A percentile compares a stretch with the other conserved stretches of the same genome.
Evolutionary conservation across 2,329 filamentous ascomycete species (phyloP).

Genomic region (Cladophialophora chaetospira): DNA sequence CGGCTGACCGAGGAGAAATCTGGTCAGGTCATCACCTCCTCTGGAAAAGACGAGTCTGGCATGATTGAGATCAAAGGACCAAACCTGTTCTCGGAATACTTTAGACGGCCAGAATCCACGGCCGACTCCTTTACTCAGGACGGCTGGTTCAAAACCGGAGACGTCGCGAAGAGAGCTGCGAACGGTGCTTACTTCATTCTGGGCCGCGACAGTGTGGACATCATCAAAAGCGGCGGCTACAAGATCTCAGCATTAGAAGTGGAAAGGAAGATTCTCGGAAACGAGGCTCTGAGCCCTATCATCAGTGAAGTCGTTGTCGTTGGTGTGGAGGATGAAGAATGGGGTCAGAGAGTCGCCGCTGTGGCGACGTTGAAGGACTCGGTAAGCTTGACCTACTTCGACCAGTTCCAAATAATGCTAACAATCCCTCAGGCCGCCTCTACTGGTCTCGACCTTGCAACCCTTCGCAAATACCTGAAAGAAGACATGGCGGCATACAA

Average conservation of each 20-base stretch:
- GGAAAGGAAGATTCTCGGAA: slow-evolving; percentile 84
- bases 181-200: slow-evolving; percentile 92
- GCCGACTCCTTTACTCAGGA: slow-evolving; percentile 43
- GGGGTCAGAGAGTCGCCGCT: slow-evolving; percentile 93
- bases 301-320: slow-evolving; percentile 85
- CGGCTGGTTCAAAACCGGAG: slow-evolving; percentile 97
- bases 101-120: slow-evolving; percentile 33
- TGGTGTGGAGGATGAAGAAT: slow-evolving; percentile 79
- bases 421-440: background rate
- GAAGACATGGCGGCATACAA: slow-evolving; percentile 80
- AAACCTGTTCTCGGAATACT: slow-evolving; percentile 48
- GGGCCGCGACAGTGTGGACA: slow-evolving; percentile 83
- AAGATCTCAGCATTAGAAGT: slow-evolving; percentile 91
- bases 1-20: slow-evolving; percentile 48
- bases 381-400: slow-evolving; percentile 9
- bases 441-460: slow-evolving; percentile 18
- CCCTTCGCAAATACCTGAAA: slow-evolving; percentile 56
- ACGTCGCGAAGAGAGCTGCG: slow-evolving; percentile 80
- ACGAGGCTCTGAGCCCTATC: slow-evolving; percentile 59
- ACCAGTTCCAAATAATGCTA: background rate
- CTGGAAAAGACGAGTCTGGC: slow-evolving; percentile 41
- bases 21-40: slow-evolving; percentile 34
- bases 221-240: slow-evolving; percentile 96
- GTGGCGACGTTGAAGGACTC: slow-evolving; percentile 55
- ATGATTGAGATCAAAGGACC: slow-evolving; percentile 48